Base-by-base conservation (phyloP, 768 basidiomycete genomes). In the Rhodotorula kratochvilovae region DNA sequence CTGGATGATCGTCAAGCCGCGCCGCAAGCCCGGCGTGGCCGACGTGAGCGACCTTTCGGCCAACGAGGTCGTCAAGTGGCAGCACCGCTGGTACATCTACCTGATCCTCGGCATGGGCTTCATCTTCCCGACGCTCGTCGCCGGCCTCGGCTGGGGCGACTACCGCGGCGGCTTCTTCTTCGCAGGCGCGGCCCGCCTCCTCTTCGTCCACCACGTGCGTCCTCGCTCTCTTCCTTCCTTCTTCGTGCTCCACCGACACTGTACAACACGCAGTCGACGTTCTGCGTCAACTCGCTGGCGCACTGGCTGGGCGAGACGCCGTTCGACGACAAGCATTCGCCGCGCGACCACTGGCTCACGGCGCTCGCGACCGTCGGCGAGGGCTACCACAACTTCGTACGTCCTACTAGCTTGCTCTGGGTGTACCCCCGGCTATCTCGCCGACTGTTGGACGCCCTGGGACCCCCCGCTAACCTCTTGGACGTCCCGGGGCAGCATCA, bases 201-300 rank as follows among this genome's bases (percentile, higher is more conserved):
- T 86, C 12, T 84, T 90, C 73, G 89, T 89, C 50, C 90, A 92
- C 81, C 90, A 92, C 82, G 89, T 89, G 78, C 80, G 87, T 85
- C 35, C n/a, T 25, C n/a, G 29, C 15, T 45, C 25, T 16, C n/a
- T 43, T 36, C n/a, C 42, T 13, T 35, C 61, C 31, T n/a, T 35
- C 63, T 60, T 50, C 21, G 36, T 29, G 31, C 48, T 53, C 33
- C 48, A 6, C 35, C 27, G 25, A 35, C 13, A 2, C 36, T 50
- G 48, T 21, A 6, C 68, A n/a, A n/a, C n/a, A n/a, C n/a, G n/a
- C n/a, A 89, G 88, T 89, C 90, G 75, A 90, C 89, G 2, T 92
- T 92, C 80, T 90, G 88, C 78, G 90, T 92, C 80, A 92, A 92
- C 79, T 92, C 90, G 29, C 85, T 92, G 42, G 90, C 90, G 0